Evolutionary conservation across 2,329 filamentous ascomycete genomes (phyloP).

Genomic region (Pseudopyricularia javanii): DNA sequence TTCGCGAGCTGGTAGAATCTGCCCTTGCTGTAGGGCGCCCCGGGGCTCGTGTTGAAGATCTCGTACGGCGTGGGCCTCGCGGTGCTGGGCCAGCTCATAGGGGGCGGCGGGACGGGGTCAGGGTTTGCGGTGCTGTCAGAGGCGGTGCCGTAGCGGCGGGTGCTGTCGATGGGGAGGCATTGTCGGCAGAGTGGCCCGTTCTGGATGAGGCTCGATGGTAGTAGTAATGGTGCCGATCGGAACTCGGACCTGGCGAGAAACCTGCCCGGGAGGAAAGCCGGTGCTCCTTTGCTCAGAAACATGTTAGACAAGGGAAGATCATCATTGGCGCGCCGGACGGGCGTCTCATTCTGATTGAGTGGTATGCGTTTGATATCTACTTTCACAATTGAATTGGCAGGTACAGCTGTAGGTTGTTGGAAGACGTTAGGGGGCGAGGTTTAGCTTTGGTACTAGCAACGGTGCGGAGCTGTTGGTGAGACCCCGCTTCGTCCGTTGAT

Average conservation of each 20-base stretch:
- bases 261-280: neutral
- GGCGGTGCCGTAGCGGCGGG: neutral
- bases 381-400: neutral
- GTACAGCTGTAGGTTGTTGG: neutral
- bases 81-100: slow-evolving; percentile 30
- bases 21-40: slow-evolving; percentile 65
- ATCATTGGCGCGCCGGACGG: neutral
- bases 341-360: neutral
- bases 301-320: neutral
- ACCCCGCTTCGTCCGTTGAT: neutral
- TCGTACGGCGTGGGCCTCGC: slow-evolving; percentile 73
- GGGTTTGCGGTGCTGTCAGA: neutral
- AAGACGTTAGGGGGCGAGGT: too few relatives aligned
- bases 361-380: neutral
- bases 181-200: neutral
- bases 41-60: slow-evolving; percentile 50
- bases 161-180: neutral
- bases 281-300: neutral
- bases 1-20: slow-evolving; percentile 89
- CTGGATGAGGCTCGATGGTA: neutral
- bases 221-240: neutral
- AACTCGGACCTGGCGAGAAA: neutral
- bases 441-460: neutral
- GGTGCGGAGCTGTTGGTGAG: neutral
- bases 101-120: neutral